Base-by-base conservation (phyloP, 305 asterid genomes). In the Withania somnifera region DNA sequence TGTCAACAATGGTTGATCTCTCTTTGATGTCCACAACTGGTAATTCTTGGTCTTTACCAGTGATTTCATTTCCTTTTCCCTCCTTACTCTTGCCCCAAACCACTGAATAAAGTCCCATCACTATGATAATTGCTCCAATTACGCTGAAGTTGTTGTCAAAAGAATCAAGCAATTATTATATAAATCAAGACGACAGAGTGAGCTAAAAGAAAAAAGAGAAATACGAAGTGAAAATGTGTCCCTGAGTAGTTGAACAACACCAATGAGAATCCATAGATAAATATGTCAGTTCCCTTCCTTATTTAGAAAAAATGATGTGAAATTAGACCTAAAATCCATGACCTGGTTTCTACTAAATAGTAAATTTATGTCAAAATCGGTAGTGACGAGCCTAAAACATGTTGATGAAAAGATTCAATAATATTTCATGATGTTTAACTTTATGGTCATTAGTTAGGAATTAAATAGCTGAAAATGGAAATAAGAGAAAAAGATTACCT, bases 31-130 rank as follows among this genome's bases (percentile, higher is more conserved):
- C 50, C 34, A 81, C 66, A 66, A 84, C 86, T 4, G 93, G 94
- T 82, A 91, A 81, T 22, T 88, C 87, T 36, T 83, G 71, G 54
- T 77, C 82, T 52, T 75, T 66, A 14, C 67, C 87, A 24, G 81
- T 87, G 10, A 67, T 67, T 11, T 84, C 89, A 5, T 34, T 80
- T 36, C 83, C 1, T 30, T 56, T 81, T 51, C 82, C 83, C 15
- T 88, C 80, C 0, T 89, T 94, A 90, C 96, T 90, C 78, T 93
- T 93, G 1, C 99, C 99, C 99, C 99, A 92, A 79, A 94, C 92
- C 73, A 94, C 98, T 0, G 97, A 85, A 83, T 95, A 95, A 38
- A 95, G 94, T 57, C 99, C 99, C 9, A 87, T 28, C 11, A 95
- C 97, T 71, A 95, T 92, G 77, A 95, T 87, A 0, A 42, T 79